Base-by-base conservation (phyloP, 1,284 basidiomycete species). In the Fomitopsis betulina region DNA sequence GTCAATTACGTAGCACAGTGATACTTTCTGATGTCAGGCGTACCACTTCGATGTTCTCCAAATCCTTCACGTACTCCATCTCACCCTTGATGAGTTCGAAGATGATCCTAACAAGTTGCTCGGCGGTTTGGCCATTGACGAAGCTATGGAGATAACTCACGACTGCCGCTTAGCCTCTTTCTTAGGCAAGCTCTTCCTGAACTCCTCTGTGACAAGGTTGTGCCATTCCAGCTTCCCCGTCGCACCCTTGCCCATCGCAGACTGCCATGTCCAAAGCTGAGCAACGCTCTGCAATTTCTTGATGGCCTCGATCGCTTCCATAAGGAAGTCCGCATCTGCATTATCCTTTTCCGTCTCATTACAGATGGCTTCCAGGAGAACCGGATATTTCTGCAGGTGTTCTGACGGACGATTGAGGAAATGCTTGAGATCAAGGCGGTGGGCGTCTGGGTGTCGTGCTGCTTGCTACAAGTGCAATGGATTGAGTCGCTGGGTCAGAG, bases 61-160 rank as follows among this genome's bases (percentile, higher is more conserved):
- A 75, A 77, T 99, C 97, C 58, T 87, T 88, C 12, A 97, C 91
- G 70, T 98, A 98, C 54, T 88, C 85, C 88, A 96, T 96, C 75
- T 99, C 96, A 58, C 91, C 92, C 68, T 96, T 91, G 69, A 99
- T 96, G 52, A 98, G 77, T 74, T 99, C 96, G 67, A 96, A 96
- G 53, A 98, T 96, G 63, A 92, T 86, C 43, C 93, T 94, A 62
- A 61, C 47, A 21, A 30, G 21, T 32, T n/a, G 32, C 19, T 4
- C 21, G 53, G 58, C 13, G 38, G 5, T 21, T 19, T 27, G 23
- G 23, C 19, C 5, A 30, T 21, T 5, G 38, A 9, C 3, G 15
- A 19, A 15, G 8, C 9, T 19, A 19, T 6, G 19, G n/a, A 40
- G 15, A 6, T 3, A 1, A 79, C 91, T 73, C 70, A 94, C 92